A percentile compares a stretch with the other conserved stretches of the same genome.
Conservation (phyloP, 768 basidiomycete genomes). For the Auriscalpium vulgare region DNA sequence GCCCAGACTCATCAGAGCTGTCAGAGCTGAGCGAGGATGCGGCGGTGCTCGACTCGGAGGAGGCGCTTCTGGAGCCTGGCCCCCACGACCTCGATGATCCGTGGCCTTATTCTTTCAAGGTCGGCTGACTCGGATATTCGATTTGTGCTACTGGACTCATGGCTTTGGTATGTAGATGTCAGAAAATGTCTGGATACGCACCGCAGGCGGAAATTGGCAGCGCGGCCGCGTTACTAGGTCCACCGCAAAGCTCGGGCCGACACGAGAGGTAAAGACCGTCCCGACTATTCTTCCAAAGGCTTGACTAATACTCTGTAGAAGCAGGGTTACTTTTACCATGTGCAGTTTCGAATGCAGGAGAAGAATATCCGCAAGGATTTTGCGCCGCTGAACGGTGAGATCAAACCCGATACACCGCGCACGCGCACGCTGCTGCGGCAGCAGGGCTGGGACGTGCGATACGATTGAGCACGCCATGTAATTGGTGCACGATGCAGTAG, state of each 20-base stretch:
- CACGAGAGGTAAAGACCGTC: slow-evolving; percentile 8
- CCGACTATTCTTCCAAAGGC: neutral
- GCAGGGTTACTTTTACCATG: slow-evolving; percentile 12
- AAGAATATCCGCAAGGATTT: slow-evolving; percentile 13
- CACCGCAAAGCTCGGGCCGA: slow-evolving; percentile 6
- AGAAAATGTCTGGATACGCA: slow-evolving; percentile 14
- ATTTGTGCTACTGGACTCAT: neutral
- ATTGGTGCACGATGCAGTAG: neutral
- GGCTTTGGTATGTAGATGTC: neutral
- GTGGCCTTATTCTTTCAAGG: slow-evolving; percentile 13
- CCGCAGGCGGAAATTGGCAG: slow-evolving; percentile 12
- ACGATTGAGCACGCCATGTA: neutral
- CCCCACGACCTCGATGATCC: slow-evolving; percentile 14
- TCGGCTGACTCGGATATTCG: neutral
- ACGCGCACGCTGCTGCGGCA: slow-evolving; percentile 16
- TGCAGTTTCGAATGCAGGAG: slow-evolving; percentile 5
- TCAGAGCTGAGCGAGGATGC: neutral
- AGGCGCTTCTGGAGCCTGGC: slow-evolving; percentile 1
- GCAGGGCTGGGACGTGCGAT: neutral
- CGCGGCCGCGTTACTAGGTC: slow-evolving; percentile 8
- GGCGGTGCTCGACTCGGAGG: slow-evolving; percentile 4
- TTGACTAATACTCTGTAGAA: neutral
- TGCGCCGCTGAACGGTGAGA: slow-evolving; percentile 22
- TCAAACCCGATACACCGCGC: slow-evolving; percentile 22
- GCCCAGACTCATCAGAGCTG: neutral